phyloP scores from a whole-genome alignment of 306 rosid genomes.

The Prunus persica region Prunus_persica_NCBIv2 NC_034012.1:2736501-2737000 shows the following conservation, averaged over 20 bases:
- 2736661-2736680: background rate
- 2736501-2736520: background rate
- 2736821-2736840: too few relatives aligned
- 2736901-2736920: too few relatives aligned
- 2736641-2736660: conserved; percentile 13
- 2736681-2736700: conserved; percentile 5
- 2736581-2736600: background rate
- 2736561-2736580: background rate
- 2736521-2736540: background rate
- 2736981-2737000: too few relatives aligned
- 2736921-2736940: too few relatives aligned
- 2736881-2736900: too few relatives aligned
- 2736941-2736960: too few relatives aligned
- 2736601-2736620: background rate
- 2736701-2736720: background rate
- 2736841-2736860: too few relatives aligned
- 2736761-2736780: background rate
- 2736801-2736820: too few relatives aligned
- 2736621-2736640: conserved; percentile 18
- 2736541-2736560: background rate
- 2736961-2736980: too few relatives aligned
- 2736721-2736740: background rate
- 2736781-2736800: too few relatives aligned
- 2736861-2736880: too few relatives aligned
- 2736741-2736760: background rate